Conservation (phyloP, 805 yeast species). For the Zygoascus flipseniorum region DNA sequence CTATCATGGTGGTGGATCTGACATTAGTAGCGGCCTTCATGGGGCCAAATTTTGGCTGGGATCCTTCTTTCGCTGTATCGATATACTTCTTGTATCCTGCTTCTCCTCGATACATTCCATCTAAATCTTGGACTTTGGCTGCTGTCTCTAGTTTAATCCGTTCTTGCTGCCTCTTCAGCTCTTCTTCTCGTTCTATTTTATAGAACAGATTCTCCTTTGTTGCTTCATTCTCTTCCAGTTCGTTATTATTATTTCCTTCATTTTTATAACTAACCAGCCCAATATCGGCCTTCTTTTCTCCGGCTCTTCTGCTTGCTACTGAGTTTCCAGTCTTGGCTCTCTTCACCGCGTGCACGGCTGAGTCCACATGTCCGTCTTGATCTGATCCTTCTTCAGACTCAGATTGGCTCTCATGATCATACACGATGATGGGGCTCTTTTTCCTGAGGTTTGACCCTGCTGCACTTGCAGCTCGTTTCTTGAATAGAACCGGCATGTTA, state of each 20-base stretch:
- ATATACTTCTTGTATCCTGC: conserved; percentile 11
- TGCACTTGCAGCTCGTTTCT: neutral
- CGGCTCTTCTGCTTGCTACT: neutral
- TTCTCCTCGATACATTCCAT: conserved; percentile 14
- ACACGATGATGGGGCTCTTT: neutral
- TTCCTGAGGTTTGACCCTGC: neutral
- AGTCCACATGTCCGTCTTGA: neutral
- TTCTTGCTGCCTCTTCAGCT: conserved; percentile 2
- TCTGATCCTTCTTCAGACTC: neutral
- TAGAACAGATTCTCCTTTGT: conserved; percentile 19
- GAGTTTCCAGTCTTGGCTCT: neutral
- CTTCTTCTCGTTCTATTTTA: conserved; percentile 9
- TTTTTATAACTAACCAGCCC: conserved; percentile 9
- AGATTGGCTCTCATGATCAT: neutral
- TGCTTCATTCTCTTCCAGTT: conserved; percentile 15
- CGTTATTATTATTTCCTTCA: neutral
- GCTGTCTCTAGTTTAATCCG: neutral
- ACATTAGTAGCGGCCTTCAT: conserved; percentile 38
- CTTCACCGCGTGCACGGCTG: neutral
- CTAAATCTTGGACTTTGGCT: conserved; percentile 4
- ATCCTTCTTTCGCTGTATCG: conserved; percentile 1
- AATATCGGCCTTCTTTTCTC: conserved; percentile 4
- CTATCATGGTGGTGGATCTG: conserved; percentile 60
- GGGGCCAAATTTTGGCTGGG: conserved; percentile 28
- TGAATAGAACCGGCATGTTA: neutral